phyloP scores from a whole-genome alignment of 805 yeast genomes.

The Diddensiella caesifluorescens region DNA sequence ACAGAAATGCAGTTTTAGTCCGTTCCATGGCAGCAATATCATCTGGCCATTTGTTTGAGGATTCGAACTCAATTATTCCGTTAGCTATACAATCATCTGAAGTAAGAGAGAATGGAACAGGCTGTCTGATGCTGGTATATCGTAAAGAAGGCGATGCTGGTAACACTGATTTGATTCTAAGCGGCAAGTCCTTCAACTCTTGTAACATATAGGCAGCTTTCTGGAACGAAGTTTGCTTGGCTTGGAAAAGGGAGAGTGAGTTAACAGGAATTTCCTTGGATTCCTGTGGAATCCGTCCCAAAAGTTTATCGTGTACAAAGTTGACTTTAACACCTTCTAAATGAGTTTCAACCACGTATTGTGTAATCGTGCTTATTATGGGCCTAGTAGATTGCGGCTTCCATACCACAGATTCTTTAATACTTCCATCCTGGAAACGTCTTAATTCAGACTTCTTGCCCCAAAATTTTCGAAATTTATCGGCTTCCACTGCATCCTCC shows the following conservation, averaged over 20 bases:
- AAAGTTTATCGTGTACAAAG: conserved; percentile 7
- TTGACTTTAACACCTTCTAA: conserved; percentile 32
- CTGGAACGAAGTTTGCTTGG: conserved; percentile 42
- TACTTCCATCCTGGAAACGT: conserved; percentile 87
- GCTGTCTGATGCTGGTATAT: conserved; percentile 68
- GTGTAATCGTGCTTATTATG: conserved; percentile 57
- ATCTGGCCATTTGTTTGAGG: conserved; percentile 93
- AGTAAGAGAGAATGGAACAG: conserved; percentile 68
- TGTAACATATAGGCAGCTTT: conserved; percentile 44
- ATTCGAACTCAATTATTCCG: conserved; percentile 78
- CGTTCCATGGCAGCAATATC: conserved; percentile 79
- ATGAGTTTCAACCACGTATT: conserved; percentile 60
- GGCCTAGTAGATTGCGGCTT: conserved; percentile 49
- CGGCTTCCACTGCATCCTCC: conserved; percentile 52
- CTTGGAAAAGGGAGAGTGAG: conserved; percentile 23
- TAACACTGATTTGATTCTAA: conserved; percentile 61
- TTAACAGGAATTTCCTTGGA: conserved; percentile 45
- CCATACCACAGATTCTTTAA: conserved; percentile 92
- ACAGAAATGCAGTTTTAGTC: conserved; percentile 82
- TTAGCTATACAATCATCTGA: conserved; percentile 51
- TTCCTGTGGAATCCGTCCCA: conserved; percentile 36
- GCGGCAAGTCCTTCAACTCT: conserved; percentile 52
- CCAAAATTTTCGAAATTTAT: conserved; percentile 80
- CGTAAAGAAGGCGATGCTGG: conserved; percentile 75
- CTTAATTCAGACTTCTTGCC: conserved; percentile 79